Evolutionary conservation across 176 grass and related monocot genomes (phyloP).

Genomic region (Chrysopogon serrulatus): DNA sequence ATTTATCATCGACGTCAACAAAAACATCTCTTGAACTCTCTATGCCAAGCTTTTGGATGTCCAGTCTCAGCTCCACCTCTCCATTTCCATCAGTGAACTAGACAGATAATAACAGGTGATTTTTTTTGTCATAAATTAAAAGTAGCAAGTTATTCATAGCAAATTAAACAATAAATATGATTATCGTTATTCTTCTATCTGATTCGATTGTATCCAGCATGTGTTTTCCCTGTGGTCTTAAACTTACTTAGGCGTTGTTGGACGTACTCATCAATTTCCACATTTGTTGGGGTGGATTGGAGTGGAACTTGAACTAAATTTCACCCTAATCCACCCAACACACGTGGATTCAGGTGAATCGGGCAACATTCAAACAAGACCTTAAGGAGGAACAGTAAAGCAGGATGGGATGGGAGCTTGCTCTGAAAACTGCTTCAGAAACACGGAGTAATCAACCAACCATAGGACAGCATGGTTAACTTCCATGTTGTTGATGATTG

Average conservation of each 20-base stretch:
- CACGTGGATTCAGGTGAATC: too few species aligned
- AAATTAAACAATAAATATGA: neutral
- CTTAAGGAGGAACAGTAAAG: neutral
- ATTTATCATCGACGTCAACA: conserved; percentile 73
- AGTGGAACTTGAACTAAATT: too few species aligned
- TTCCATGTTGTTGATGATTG: neutral
- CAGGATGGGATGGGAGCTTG: neutral
- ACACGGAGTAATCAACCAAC: neutral
- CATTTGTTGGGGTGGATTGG: too few species aligned
- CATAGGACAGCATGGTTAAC: neutral
- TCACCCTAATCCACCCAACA: too few species aligned
- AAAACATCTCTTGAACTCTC: conserved; percentile 74
- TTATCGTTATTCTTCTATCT: neutral
- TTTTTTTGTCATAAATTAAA: neutral
- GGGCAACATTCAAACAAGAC: too few species aligned
- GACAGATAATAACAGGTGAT: conserved; percentile 9
- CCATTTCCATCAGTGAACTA: conserved; percentile 64
- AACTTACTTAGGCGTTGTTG: too few species aligned
- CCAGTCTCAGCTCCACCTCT: conserved; percentile 81
- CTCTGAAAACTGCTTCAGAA: neutral
- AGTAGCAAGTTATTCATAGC: neutral
- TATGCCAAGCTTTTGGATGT: conserved; percentile 67
- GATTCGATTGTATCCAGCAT: neutral
- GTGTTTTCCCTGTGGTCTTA: neutral
- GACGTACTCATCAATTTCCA: too few species aligned